Percentiles rank a stretch among this genome's conserved stretches.
Conservation (phyloP, 305 asterid genomes). For the Solanum aculeatissimum region DNA sequence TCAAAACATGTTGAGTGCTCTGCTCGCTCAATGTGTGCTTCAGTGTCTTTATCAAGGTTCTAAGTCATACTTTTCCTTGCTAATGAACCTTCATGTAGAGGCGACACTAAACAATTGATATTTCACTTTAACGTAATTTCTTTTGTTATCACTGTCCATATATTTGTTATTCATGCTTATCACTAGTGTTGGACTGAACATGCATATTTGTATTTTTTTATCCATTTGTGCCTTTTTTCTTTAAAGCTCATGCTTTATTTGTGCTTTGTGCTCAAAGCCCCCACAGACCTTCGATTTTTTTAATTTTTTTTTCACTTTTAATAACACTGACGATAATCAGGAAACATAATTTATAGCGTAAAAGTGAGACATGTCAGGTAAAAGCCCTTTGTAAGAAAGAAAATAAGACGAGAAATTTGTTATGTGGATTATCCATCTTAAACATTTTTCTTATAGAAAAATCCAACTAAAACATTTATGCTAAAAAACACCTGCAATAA, state of each 20-base stretch:
- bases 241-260: not conserved
- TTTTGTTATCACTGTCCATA: not conserved
- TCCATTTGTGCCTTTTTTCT: not conserved
- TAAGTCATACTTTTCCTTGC: not conserved
- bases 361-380: not conserved
- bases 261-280: not conserved
- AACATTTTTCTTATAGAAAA: not conserved
- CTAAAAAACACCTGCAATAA: not conserved
- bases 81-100: not conserved
- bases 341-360: not conserved
- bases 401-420: not conserved
- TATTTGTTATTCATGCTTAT: not conserved
- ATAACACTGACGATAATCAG: not conserved
- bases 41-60: not conserved
- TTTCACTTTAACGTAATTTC: not conserved
- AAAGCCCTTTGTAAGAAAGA: not conserved
- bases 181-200: not conserved
- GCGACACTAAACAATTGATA: not conserved
- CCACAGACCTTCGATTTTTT: not conserved
- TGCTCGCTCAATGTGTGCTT: not conserved
- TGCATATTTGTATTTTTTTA: not conserved
- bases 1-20: not conserved
- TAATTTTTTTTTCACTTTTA: not conserved
- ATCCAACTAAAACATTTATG: not conserved
- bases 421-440: not conserved